Conservation (phyloP, 306 rosid genomes). For the Sechiopsis laciniata region DNA sequence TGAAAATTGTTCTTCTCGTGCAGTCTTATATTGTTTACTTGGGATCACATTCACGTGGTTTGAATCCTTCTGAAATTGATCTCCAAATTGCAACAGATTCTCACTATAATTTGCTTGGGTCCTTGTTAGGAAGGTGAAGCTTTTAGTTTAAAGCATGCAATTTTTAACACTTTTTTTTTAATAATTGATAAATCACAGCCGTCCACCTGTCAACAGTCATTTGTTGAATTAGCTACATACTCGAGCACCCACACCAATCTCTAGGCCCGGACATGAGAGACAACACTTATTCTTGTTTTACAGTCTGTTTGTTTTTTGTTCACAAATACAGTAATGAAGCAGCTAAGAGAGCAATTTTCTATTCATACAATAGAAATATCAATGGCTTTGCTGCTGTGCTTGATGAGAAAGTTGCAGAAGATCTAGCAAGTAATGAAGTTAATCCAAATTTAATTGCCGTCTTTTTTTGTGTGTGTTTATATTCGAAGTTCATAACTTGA, state of each 20-base stretch:
- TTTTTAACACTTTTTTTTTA: not conserved
- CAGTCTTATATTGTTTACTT: conserved; percentile 61
- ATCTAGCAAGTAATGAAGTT: conserved; percentile 36
- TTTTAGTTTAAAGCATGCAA: not conserved
- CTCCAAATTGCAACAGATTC: conserved; percentile 33
- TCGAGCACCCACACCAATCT: too few relatives aligned
- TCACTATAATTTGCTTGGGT: conserved; percentile 48
- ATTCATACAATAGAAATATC: conserved; percentile 51
- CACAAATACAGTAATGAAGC: conserved; percentile 33
- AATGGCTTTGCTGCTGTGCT: conserved; percentile 74
- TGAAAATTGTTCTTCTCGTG: conserved; percentile 10
- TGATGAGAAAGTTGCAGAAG: conserved; percentile 44
- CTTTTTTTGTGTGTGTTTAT: not conserved
- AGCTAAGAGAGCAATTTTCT: conserved; percentile 53
- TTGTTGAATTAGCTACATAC: too few relatives aligned
- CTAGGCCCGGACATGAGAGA: too few relatives aligned
- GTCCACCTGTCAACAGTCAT: too few relatives aligned
- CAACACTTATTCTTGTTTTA: not conserved
- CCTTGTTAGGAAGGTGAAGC: conserved; percentile 52
- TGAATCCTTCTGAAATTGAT: conserved; percentile 27
- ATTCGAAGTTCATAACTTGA: not conserved
- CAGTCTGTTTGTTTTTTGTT: not conserved
- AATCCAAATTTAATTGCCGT: not conserved
- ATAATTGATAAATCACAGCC: too few relatives aligned
- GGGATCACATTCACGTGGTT: conserved; percentile 46